Conservation (phyloP, 768 basidiomycete genomes). For the Russula sp. region DNA sequence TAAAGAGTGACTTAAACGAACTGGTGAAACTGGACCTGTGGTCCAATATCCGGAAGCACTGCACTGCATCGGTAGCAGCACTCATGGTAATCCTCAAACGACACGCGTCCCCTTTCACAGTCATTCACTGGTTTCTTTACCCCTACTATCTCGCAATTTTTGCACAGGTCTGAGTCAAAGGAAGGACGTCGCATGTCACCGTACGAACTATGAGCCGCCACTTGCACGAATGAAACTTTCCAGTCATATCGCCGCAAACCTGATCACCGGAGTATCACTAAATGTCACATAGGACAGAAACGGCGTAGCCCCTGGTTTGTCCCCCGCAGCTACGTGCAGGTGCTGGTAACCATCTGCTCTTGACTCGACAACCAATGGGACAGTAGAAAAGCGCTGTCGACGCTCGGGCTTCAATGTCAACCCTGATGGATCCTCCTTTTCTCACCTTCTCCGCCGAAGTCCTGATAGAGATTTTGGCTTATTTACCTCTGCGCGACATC, state of each 20-base stretch:
- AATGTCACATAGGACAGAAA: background rate
- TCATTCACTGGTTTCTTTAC: background rate
- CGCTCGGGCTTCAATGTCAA: background rate
- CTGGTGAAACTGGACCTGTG: background rate
- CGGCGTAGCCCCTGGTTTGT: no score
- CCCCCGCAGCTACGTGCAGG: background rate
- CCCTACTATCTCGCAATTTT: background rate
- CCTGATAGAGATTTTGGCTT: slow-evolving; percentile 1
- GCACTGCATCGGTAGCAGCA: background rate
- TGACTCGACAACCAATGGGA: background rate
- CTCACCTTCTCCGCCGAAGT: slow-evolving; percentile 5
- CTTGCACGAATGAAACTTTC: background rate
- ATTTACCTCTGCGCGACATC: background rate
- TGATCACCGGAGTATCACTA: background rate
- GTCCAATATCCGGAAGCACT: background rate
- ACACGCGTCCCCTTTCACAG: background rate
- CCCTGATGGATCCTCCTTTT: background rate
- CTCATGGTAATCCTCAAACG: background rate
- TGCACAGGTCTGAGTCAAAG: background rate
- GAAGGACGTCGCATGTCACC: background rate
- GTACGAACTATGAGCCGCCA: background rate
- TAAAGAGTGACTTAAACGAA: background rate
- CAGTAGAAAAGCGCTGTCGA: background rate
- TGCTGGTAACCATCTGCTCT: background rate
- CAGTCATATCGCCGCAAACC: background rate